phyloP scores from a whole-genome alignment of 495 filamentous ascomycete genomes.

The Endocarpon pusillum region DNA sequence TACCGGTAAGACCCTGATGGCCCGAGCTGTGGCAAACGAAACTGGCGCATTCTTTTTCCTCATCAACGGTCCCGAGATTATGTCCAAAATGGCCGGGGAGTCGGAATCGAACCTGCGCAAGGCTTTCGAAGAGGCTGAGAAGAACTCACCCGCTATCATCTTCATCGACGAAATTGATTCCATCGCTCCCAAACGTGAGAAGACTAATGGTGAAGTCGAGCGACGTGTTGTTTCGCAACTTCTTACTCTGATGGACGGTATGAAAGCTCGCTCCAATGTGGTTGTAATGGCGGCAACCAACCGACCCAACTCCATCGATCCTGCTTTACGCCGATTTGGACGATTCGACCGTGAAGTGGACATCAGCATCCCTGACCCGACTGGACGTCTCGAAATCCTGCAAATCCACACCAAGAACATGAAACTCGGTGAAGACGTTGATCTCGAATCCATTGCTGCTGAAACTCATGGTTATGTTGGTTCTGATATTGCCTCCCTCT shows the following conservation, averaged over 20 bases:
- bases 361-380: conserved; percentile 94
- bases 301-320: conserved; percentile 91
- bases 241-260: conserved; percentile 95
- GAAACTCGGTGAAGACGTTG: conserved; percentile 94
- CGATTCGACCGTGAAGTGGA: conserved; percentile 98
- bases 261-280: conserved; percentile 97
- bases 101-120: conserved; percentile 95
- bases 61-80: conserved; percentile 97
- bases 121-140: conserved; percentile 97
- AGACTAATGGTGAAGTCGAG: conserved; percentile 98
- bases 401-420: conserved; percentile 99
- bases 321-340: conserved; percentile 80
- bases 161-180: conserved; percentile 99
- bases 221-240: conserved; percentile 96
- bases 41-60: conserved; percentile 98
- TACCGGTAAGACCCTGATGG: conserved; percentile 99
- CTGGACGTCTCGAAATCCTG: conserved; percentile 94
- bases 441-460: conserved; percentile 88
- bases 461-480: conserved; percentile 99
- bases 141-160: conserved; percentile 98
- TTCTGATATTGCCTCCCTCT: conserved; percentile 96
- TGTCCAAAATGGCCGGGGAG: conserved; percentile 99
- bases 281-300: conserved; percentile 99
- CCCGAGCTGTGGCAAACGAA: conserved; percentile 95
- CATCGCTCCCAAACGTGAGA: conserved; percentile 97